Evolutionary conservation across 2,329 filamentous ascomycete genomes (phyloP), one percentile per base, ranked within the genome.

Genomic region (Alternaria ethzedia): DNA sequence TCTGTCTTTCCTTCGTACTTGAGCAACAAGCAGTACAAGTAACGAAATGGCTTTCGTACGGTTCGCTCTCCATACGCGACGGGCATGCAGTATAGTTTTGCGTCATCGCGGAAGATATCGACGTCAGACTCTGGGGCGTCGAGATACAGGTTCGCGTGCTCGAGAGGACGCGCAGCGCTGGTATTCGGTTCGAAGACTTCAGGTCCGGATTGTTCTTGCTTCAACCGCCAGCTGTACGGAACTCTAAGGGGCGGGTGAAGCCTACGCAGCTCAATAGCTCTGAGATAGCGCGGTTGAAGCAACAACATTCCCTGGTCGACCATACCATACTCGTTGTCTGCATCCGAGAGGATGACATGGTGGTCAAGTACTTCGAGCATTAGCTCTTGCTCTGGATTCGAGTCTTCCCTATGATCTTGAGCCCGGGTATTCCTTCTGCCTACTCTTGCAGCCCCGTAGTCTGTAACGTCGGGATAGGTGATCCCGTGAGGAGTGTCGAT

Each of bases 401-500:
- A 49, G 15, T 9, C 15, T 3, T 41, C 30, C 4, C 13, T 36
- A 7, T 36, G 6, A 7, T 7, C 30, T 7, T 36, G 30, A 15
- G 7, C 30, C 13, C 30, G 30, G n/a, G n/a, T n/a, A n/a, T n/a
- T n/a, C n/a, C n/a, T n/a, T n/a, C n/a, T n/a, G n/a, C n/a, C n/a
- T n/a, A n/a, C n/a, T 41, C 15, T 41, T 10, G 32, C 32, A 41
- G 32, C 32, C 13, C 4, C 23, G 20, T 54, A 66, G 21, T 65
- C 56, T 13, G 63, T 66, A 4, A 56, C 41, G 4, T 72, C 69
- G n/a, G 45, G 62, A 26, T 65, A 73, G 2, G 41, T 61, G 11
- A 75, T 67, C 0, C 69, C 69, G 11, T 66, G 47, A 6, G 61
- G 60, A 8, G 30, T 65, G 11, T 71, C 60, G 6, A 74, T 45